A percentile compares a stretch with the other conserved stretches of the same genome.
Conservation (phyloP, 2,329 filamentous ascomycete species). For the Helotiales sp. region DNA sequence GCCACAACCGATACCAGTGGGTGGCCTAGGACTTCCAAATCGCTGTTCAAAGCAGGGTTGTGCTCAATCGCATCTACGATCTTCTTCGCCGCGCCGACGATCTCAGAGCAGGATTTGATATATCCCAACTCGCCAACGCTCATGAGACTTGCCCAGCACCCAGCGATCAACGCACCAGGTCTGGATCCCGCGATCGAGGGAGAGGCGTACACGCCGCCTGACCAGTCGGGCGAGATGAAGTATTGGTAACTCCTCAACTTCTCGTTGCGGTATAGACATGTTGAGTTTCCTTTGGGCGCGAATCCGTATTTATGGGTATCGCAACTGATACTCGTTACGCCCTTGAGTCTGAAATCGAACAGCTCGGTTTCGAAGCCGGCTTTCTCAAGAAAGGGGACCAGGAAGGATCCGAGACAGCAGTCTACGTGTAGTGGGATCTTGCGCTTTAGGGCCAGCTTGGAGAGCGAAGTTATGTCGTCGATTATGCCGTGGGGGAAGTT, state of each 20-base stretch:
- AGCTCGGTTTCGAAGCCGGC: conserved; percentile 89
- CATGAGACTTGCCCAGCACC: conserved; percentile 94
- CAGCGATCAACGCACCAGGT: conserved; percentile 91
- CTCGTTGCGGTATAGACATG: conserved; percentile 84
- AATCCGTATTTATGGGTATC: conserved; percentile 99
- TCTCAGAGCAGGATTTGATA: conserved; percentile 82
- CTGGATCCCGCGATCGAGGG: conserved; percentile 90
- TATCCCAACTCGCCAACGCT: conserved; percentile 86
- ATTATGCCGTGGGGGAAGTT: conserved; percentile 99
- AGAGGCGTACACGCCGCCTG: conserved; percentile 92
- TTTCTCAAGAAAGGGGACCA: conserved; percentile 88
- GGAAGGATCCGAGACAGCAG: conserved; percentile 95
- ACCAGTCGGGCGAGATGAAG: conserved; percentile 94
- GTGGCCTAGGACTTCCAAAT: conserved; percentile 80
- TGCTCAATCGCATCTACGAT: conserved; percentile 76
- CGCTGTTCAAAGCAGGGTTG: conserved; percentile 69
- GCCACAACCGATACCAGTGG: conserved; percentile 91
- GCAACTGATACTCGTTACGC: conserved; percentile 93
- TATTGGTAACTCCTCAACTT: conserved; percentile 88
- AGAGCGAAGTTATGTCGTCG: conserved; percentile 87
- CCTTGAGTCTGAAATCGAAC: conserved; percentile 93
- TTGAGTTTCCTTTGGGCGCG: conserved; percentile 95
- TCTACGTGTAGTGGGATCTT: conserved; percentile 92
- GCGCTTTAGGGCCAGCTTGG: conserved; percentile 78
- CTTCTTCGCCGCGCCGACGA: conserved; percentile 85